Evolutionary conservation across 2,329 filamentous ascomycete species (phyloP), one percentile per base, ranked within the genome.

Genomic region (Epichloe bromicola): DNA sequence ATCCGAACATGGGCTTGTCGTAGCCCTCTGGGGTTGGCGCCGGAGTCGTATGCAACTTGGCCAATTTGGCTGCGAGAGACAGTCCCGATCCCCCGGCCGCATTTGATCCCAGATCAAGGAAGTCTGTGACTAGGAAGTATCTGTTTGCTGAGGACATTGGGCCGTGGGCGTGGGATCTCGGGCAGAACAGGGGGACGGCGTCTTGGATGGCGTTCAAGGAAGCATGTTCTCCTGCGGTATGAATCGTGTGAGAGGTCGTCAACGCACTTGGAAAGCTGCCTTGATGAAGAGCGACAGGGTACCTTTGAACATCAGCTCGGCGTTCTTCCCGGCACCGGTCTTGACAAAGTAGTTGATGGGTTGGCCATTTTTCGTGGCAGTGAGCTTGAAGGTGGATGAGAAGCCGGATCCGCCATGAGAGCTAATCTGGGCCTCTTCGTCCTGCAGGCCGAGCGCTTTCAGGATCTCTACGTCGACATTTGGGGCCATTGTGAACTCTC

Each of bases 121-220:
- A 96, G 59, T 94, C 88, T 0, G 88, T 95, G 0, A 78, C 84
- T 30, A 85, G 71, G 60, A 82, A 84, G 63, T 68, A 70, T 15
- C 61, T 67, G 41, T 65, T 64, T 0, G 82, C 79, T 2, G 71
- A 73, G 1, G 66, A 71, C 30, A 78, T 71, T 2, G 73, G 61
- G 1, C 90, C 90, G 62, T 87, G 80, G 36, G 85, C 87, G 62
- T 88, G 75, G 0, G 86, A 84, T 45, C 74, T 74, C 0, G 90
- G 89, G 61, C 86, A 91, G 49, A 96, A 78, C 34, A 76, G 1
- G 88, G 85, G 85, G 0, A 93, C 84, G 14, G 74, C 73, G 44
- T 72, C 62, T 63, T 88, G 78, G 57, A 97, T 86, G 50, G 88
- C 86, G 61, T 89, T 90, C 50, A 96, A 79, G 3, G 88, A 94